Evolutionary conservation across 2,329 filamentous ascomycete genomes (phyloP), one percentile per base, ranked within the genome.

Genomic region (Aureobasidium mangrovei): DNA sequence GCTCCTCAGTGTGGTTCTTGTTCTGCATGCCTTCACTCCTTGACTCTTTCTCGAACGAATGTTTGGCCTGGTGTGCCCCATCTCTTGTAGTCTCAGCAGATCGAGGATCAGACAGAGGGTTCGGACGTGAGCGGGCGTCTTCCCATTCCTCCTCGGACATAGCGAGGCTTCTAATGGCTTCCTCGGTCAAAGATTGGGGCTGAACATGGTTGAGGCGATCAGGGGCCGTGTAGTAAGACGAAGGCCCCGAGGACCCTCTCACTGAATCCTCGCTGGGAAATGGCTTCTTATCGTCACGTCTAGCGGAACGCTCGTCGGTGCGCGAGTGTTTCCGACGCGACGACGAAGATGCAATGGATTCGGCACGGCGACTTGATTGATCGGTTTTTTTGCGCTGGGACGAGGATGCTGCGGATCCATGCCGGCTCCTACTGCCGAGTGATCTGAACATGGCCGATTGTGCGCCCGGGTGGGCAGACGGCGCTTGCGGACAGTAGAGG

Each of bases 161-260:
- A 27, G 61, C 58, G 24, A 69, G 59, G 41, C 61, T 60, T 27
- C 63, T 60, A 51, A 69, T 57, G 1, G 67, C 65, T 57, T 66
- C 68, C 51, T 65, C 67, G 4, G 67, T 69, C 56, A 69, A 56
- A 12, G 61, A 59, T 58, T 62, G 62, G 31, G 57, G 43, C 45
- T 45, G 39, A 4, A 39, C 35, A 24, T 39, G 35, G 9, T 31
- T 33, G 8, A 40, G 38, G 8, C n/a, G 43, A 29, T 47, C 51
- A 10, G 59, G 60, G 33, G 70, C 70, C 40, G 72, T 73, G 36
- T 61, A 68, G 62, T 69, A 73, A 33, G 60, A 62, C 24, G 69
- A 70, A 29, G 66, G 64, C 24, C 65, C 64, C 12, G 67, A 70
- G 10, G 54, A 38, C 27, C 10, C 56, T 32, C 58, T 53, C 32